Conservation (phyloP, 129 eudicot species). For the Artemisia argyi region DNA sequence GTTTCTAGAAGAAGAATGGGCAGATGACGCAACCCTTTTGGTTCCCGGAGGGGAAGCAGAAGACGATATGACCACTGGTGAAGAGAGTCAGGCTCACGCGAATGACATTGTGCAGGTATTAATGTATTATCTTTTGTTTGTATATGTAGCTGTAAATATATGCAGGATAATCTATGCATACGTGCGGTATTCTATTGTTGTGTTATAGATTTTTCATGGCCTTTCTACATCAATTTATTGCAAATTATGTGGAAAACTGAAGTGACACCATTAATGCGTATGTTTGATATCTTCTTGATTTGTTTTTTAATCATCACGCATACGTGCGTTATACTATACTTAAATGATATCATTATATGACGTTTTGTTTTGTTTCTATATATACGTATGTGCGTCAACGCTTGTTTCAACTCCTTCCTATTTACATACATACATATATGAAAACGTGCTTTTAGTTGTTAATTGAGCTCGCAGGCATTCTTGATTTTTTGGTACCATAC, state of each 20-base stretch:
- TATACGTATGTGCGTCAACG: background rate
- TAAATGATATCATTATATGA: background rate
- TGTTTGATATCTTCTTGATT: background rate
- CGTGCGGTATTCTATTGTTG: background rate
- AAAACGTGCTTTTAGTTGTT: background rate
- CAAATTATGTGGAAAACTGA: too few relatives aligned
- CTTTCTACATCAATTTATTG: too few relatives aligned
- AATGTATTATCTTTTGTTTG: slow-evolving; percentile 3
- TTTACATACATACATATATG: background rate
- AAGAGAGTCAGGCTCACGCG: slow-evolving; percentile 51
- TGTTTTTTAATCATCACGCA: background rate
- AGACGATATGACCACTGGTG: slow-evolving; percentile 61
- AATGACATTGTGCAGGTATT: slow-evolving; percentile 61
- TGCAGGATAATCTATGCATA: background rate
- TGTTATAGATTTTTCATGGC: background rate
- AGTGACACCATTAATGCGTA: too few relatives aligned
- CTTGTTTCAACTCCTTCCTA: background rate
- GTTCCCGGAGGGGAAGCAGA: slow-evolving; percentile 79
- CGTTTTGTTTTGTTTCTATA: background rate
- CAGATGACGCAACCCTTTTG: slow-evolving; percentile 52
- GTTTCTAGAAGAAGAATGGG: slow-evolving; percentile 95
- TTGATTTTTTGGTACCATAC: background rate
- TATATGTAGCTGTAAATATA: background rate
- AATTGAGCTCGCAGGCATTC: background rate
- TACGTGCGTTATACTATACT: background rate